Evolutionary conservation across 2,329 filamentous ascomycete species (phyloP), one percentile per base, ranked within the genome.

Genomic region (Calonectria fujianensis): DNA sequence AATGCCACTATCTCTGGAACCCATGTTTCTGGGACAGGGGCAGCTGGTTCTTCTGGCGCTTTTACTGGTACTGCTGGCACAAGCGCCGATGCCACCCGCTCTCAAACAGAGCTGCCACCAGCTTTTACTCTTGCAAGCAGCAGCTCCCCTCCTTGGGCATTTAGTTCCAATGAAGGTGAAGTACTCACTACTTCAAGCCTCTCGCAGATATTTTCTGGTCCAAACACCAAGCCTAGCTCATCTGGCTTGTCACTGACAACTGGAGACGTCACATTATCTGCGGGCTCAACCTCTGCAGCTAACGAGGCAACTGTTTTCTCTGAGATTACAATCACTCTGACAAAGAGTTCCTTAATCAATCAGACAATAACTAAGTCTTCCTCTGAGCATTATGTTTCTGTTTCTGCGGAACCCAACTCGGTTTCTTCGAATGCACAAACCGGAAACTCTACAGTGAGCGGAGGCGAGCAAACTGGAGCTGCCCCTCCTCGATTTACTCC

Each of bases 271-370:
- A 41, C 37, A 14, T 11, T 13, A 18, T 37, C 37, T 16, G 20
- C 20, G 57, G 16, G 24, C 24, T 29, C 14, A 24, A 41, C 35
- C 3, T 63, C 24, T 63, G 16, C 57, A 18, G n/a, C n/a, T 13
- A 41, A 24, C 7, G 37, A 63, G 57, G 18, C 35, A 24, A 63
- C 57, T 11, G 14, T 39, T 18, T 29, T 24, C 2, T 37, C 24
- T 29, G 57, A 63, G 39, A 41, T 24, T 27, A 63, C 57, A 41
- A 41, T 63, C 24, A 63, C 32, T 14, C 31, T 59, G 32, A 59
- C 54, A 6, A 16, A 11, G n/a, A 59, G 29, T 20, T 59, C 54
- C 9, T 37, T 59, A 10, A 11, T 37, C 14, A 37, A 59, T 9
- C 32, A 59, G 20, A 59, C 57, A 18, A n/a, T 63, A 14, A 41